phyloP scores from a whole-genome alignment of 345 rosid genomes.

The Litchi chinensis region DNA sequence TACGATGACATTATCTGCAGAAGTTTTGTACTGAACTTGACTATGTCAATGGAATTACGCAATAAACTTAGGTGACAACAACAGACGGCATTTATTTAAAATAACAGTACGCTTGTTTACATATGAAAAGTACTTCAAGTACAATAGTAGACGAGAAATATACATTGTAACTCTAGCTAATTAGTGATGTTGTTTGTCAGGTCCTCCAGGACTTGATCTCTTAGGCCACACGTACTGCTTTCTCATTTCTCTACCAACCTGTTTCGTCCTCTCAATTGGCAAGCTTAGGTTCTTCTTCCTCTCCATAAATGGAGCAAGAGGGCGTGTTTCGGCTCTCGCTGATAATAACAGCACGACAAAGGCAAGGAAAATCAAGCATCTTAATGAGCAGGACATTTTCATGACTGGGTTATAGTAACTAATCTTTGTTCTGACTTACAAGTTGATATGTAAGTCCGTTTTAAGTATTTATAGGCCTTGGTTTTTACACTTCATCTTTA shows the following conservation, averaged over 20 bases:
- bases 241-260: slow-evolving; percentile 17
- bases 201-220: slow-evolving; percentile 50
- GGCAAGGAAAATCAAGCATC: slow-evolving; percentile 18
- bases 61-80: no score
- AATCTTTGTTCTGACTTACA: slow-evolving; percentile 11
- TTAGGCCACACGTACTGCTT: slow-evolving; percentile 18
- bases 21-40: no score
- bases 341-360: slow-evolving; percentile 29
- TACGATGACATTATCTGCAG: no score
- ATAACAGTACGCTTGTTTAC: background rate
- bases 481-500: background rate
- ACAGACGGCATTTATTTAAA: background rate
- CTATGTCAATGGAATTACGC: no score
- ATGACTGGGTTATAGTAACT: background rate
- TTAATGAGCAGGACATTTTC: slow-evolving; percentile 31
- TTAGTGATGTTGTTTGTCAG: slow-evolving; percentile 47
- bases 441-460: slow-evolving; percentile 17
- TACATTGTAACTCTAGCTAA: background rate
- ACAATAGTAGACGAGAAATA: background rate
- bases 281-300: slow-evolving; percentile 28
- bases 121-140: background rate
- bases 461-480: slow-evolving; percentile 29
- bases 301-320: slow-evolving; percentile 15
- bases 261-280: slow-evolving; percentile 24
- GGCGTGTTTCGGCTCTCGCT: slow-evolving; percentile 28